These are phyloP conservation scores for Yarrowia sp. DNA, from an alignment of 805 yeast species.

Conservation along the genomic window DNA sequence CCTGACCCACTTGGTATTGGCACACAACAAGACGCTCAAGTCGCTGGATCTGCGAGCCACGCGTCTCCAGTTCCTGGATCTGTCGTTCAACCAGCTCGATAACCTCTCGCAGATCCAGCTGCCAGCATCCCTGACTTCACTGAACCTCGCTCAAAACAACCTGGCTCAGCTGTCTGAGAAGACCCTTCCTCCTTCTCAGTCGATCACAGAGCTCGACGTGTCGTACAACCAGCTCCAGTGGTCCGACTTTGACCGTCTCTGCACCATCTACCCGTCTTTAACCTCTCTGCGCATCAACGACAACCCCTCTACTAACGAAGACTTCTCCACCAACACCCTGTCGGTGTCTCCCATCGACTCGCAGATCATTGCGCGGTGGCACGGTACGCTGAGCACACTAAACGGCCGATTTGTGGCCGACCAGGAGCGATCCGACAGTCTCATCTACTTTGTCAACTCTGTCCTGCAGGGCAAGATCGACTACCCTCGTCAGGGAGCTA, in stretches of 20 bases:
- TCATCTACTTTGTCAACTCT: conserved; percentile 4
- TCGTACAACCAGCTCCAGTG: conserved; percentile 1
- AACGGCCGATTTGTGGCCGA: background rate
- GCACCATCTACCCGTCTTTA: background rate
- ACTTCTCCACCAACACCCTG: background rate
- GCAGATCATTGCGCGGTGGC: conserved; percentile 11
- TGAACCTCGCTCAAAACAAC: background rate
- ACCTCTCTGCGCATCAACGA: background rate
- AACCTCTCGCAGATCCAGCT: background rate
- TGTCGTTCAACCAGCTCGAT: background rate
- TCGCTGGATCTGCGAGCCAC: background rate
- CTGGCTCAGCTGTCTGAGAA: background rate
- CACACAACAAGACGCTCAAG: background rate
- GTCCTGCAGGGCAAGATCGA: background rate
- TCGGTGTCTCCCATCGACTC: conserved; percentile 13
- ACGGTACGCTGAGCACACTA: background rate
- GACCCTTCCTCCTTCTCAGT: background rate
- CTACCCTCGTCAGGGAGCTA: background rate
- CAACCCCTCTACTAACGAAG: conserved; percentile 7
- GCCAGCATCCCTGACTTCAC: background rate
- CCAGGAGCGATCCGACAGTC: background rate
- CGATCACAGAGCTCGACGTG: background rate
- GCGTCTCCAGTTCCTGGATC: background rate
- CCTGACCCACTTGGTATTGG: background rate
- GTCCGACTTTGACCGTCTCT: background rate